Evolutionary conservation across 116 monocot species (phyloP), one percentile per base, ranked within the genome.

Genomic region (Thalassia testudinum): DNA sequence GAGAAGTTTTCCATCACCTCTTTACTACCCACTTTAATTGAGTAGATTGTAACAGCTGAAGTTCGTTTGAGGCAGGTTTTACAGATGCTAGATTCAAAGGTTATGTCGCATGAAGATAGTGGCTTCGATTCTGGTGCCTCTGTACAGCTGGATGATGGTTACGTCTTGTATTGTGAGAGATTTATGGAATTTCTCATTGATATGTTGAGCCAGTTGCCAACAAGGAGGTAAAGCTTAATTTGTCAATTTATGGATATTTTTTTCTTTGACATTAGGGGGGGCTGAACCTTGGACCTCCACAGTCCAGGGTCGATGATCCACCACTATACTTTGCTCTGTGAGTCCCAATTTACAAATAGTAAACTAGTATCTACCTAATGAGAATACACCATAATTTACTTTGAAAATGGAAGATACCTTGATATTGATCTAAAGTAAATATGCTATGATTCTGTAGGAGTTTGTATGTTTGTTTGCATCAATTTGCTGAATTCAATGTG

Each of bases 101-200:
- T 90, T 27, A 72, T 86, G 25, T n/a, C 52, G 18, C 69, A 68
- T 29, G 75, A 73, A 49, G 58, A 60, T 26, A 27, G 13, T 14
- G 57, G 66, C 28, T 8, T 66, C 15, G 57, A 78, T 70, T 63
- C 74, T 26, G 66, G 73, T 59, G 51, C 10, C 17, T 15, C 37
- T 63, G 71, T 69, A 51, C 71, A 71, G 70, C 58, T 99, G 69
- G 78, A 99, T 51, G 99, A 82, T 66, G 77, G 80, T 49, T 78
- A 72, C 66, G 70, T 90, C 29, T 60, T 99, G 61, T 99, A 99
- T 34, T 99, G 99, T 61, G 99, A 99, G 64, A 79, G 99, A 38
- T 99, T 90, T 70, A 83, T 83, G 75, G 99, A 99, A 50, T 99
- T 99, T 54, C 56, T 90, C 49, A 99, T 99, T 74, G 99, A 99